Conservation (phyloP, 257 asterid species). For the Dorcoceras hygrometricum region DNA sequence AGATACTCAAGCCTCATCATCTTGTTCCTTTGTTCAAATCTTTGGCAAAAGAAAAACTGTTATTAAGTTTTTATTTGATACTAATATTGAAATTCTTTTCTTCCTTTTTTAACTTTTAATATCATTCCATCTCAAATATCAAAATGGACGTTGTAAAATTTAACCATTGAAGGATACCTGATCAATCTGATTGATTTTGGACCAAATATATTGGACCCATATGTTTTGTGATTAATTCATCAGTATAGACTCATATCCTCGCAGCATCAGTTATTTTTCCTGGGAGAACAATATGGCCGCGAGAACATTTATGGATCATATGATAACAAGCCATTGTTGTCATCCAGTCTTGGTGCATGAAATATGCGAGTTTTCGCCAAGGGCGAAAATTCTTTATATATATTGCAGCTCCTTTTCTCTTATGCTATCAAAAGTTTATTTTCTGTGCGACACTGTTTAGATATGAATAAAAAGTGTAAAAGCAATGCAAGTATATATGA, state of each 20-base stretch:
- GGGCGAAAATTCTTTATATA: constrained; percentile 13
- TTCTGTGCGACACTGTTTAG: background rate
- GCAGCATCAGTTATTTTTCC: background rate
- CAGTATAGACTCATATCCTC: no score
- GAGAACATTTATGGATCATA: background rate
- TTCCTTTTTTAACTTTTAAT: no score
- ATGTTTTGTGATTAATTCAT: no score
- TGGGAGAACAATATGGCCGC: background rate
- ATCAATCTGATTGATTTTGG: background rate
- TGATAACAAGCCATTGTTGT: background rate
- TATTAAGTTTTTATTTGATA: background rate
- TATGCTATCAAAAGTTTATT: background rate
- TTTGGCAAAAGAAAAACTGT: background rate
- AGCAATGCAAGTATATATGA: background rate
- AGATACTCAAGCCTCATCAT: background rate
- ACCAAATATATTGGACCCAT: background rate
- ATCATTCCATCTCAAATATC: background rate
- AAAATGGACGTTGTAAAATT: background rate
- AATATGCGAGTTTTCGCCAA: constrained; percentile 10
- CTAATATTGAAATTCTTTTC: background rate
- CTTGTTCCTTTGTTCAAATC: background rate
- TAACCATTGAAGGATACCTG: background rate
- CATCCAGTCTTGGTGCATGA: background rate
- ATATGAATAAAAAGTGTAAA: background rate
- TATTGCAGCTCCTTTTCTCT: constrained; percentile 4